Base-by-base conservation (phyloP, 352 stramenopile genomes). In the Pythium utonaiense region DNA sequence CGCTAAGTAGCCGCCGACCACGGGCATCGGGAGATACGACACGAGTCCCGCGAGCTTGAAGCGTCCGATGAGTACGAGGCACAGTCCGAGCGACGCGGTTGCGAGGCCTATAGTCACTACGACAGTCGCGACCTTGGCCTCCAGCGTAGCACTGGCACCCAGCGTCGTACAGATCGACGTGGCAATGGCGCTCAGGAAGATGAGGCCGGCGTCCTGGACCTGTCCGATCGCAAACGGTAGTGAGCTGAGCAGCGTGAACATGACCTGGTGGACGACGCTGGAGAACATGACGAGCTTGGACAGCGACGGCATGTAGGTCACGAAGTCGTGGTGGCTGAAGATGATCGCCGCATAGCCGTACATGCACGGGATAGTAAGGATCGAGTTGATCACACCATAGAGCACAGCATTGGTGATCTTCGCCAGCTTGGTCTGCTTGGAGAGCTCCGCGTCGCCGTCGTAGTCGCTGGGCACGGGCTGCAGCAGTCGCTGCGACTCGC, bases 161-260 rank as follows among this genome's bases (percentile, higher is more conserved):
- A 98, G 67, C 73, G 64, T 81, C 40, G 69, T 86, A 75, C 68
- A 97, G 50, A 93, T 91, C 70, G 81, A 98, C 70, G 72, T 87
- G 0, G 97, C 93, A 56, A 99, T 99, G 49, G 83, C 80, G 47
- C 77, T 94, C 19, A 99, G 76, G 74, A 99, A 99, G 66, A 99
- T 99, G 2, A 99, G 83, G 0, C 97, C 97, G 5, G 96, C 96
- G 69, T 99, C 96, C 71, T 99, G 97, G 1, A 99, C 97, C 65
- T 98, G 96, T 14, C 96, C 97, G 33, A 99, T 98, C 9, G 97
- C 95, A 74, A 99, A 99, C 0, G 92, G 90, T 34, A 99, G 70
- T 31, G 88, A 91, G 50, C 85, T 98, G 51, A 98, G 80, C 10
- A 88, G 53, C 2, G 86, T 94, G 63, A 92, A 93, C 75, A 95